These are phyloP conservation scores for Lobosporangium transversale DNA, from an alignment of 192 early-diverging fungal species.

Conservation along the genomic window DNA sequence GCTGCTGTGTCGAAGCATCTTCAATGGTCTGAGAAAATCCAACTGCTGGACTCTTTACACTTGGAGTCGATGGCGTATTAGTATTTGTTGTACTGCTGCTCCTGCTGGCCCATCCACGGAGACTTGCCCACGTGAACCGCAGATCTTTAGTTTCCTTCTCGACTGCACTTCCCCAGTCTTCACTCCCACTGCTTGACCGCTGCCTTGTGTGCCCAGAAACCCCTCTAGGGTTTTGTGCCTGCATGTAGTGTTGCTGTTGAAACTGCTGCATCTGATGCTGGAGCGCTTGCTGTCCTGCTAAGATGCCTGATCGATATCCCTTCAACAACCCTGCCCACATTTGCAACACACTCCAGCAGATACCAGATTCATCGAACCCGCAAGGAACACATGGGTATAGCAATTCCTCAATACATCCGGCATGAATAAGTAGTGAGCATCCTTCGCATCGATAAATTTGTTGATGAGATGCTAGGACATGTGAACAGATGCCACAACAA, in stretches of 20 bases:
- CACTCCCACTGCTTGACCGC: conserved; percentile 34
- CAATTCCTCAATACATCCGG: conserved; percentile 60
- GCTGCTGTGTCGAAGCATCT: not conserved
- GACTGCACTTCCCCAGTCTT: not conserved
- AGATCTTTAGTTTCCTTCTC: conserved; percentile 12
- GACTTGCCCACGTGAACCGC: conserved; percentile 37
- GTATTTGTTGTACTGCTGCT: conserved; percentile 4
- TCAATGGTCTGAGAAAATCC: conserved; percentile 2
- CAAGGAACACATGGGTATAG: conserved; percentile 66
- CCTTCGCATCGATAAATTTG: conserved; percentile 42
- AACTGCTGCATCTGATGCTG: conserved; percentile 31
- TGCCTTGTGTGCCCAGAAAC: conserved; percentile 23
- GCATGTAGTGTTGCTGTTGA: conserved; percentile 14
- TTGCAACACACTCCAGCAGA: conserved; percentile 73
- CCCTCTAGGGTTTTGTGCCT: conserved; percentile 2
- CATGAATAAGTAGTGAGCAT: conserved; percentile 61
- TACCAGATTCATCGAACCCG: conserved; percentile 74
- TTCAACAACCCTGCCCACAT: conserved; percentile 83
- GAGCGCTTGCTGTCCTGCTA: conserved; percentile 32
- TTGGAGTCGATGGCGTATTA: not conserved
- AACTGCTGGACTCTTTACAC: not conserved
- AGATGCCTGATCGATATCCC: conserved; percentile 71
- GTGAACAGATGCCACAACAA: conserved; percentile 39
- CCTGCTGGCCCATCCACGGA: conserved; percentile 38
- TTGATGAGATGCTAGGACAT: conserved; percentile 14